Evolutionary conservation across 2,329 filamentous ascomycete genomes (phyloP).

Genomic region (Phaeophleospora eucalypticola): DNA sequence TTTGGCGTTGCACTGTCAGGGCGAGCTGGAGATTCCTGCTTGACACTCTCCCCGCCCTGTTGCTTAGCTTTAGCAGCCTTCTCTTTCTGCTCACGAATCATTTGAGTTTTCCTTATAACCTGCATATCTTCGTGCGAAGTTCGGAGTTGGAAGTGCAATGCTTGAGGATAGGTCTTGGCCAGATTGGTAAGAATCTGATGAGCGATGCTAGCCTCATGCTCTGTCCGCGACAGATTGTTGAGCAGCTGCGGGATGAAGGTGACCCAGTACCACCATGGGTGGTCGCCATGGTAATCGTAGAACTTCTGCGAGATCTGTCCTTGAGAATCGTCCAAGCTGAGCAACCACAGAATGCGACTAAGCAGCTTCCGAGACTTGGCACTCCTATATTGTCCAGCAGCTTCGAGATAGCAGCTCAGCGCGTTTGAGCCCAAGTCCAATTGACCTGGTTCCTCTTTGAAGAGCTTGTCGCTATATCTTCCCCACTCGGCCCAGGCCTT

Average conservation of each 20-base stretch:
- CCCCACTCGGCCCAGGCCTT: constrained; percentile 99
- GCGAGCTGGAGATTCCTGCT: constrained; percentile 33
- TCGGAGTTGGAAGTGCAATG: constrained; percentile 89
- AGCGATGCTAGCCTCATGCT: constrained; percentile 76
- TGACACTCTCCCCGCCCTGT: constrained; percentile 48
- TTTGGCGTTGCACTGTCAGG: constrained; percentile 40
- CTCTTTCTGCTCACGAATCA: constrained; percentile 51
- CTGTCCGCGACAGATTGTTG: constrained; percentile 75
- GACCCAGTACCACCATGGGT: constrained; percentile 99
- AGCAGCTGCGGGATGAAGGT: constrained; percentile 97
- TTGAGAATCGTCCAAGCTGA: constrained; percentile 87
- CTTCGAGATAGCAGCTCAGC: constrained; percentile 92
- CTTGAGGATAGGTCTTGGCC: constrained; percentile 89
- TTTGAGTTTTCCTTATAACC: constrained; percentile 80
- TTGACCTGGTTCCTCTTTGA: constrained; percentile 83
- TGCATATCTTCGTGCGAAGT: constrained; percentile 93
- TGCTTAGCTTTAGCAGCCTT: constrained; percentile 53
- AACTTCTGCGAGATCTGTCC: constrained; percentile 81
- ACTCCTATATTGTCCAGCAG: constrained; percentile 93
- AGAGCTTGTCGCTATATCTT: constrained; percentile 93
- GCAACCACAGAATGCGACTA: constrained; percentile 87
- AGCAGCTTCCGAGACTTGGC: constrained; percentile 93
- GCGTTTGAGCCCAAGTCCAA: constrained; percentile 83
- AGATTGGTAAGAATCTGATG: constrained; percentile 86
- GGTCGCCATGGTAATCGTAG: constrained; percentile 95